Evolutionary conservation across 108 stramenopile genomes (phyloP), one percentile per base, ranked within the genome.

Genomic region (Pinguiococcus pyrenoidosus): DNA sequence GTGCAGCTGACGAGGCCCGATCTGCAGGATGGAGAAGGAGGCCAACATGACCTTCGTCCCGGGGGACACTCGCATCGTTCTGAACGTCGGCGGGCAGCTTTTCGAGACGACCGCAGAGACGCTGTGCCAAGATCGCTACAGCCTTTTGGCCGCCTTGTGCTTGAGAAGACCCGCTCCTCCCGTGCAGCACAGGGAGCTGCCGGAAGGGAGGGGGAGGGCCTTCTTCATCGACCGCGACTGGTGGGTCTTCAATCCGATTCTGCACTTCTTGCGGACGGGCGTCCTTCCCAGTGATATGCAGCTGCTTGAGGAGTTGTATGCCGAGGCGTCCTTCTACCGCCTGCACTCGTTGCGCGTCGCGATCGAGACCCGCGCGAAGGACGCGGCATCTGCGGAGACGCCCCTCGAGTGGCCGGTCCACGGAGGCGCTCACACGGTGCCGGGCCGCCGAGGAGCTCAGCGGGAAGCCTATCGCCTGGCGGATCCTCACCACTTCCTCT

Each of bases 191-290:
- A 35, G 12, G 12, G 10, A 3, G 21, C 40, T 49, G 47, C 23
- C 32, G 50, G 40, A 39, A 51, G 21, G 47, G 49, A 16, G 52
- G 13, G 28, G 3, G 34, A 59, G 57, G 3, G 18, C 45, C n/a
- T 68, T 68, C 60, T 70, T 66, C 37, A 47, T 70, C 8, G 69
- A 70, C 20, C 53, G 69, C 7, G 69, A 70, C 55, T 70, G 69
- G 69, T 70, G 69, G 69, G 40, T 70, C n/a, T 70, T 70, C 48
- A 61, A 66, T 17, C 67, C 58, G 37, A 62, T 70, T 21, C 36
- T 70, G 20, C 60, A 66, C 21, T 70, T 63, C 32, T 29, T 70
- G 41, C 45, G 69, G 25, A 66, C 29, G 24, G 40, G 62, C 14
- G 62, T 17, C 13, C 52, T 70, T 24, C 69, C 69, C 9, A 20